Conservation (phyloP, 1,284 basidiomycete genomes). For the Sanghuangporus weigelae region DNA sequence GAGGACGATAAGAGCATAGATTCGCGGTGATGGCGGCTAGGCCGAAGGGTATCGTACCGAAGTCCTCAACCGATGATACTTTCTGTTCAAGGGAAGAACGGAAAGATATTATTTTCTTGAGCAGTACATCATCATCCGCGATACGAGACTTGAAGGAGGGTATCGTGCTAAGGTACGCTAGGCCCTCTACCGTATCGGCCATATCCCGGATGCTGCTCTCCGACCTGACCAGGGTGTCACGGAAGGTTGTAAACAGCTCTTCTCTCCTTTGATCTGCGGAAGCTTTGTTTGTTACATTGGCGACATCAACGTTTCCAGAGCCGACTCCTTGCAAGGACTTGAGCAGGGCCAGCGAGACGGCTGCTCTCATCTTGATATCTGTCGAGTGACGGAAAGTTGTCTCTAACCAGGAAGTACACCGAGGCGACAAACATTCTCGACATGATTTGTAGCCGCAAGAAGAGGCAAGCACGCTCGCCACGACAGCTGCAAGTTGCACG, state of each 20-base stretch:
- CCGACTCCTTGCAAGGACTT: conserved; percentile 57
- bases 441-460: conserved; percentile 70
- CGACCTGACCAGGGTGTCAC: conserved; percentile 3
- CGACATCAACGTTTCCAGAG: conserved; percentile 26
- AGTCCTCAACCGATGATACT: conserved; percentile 23
- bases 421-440: conserved; percentile 51
- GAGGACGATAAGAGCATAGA: conserved; percentile 63
- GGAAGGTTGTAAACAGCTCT: conserved; percentile 29
- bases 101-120: conserved; percentile 57
- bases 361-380: conserved; percentile 46
- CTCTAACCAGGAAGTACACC: conserved; percentile 60
- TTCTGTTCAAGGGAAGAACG: conserved; percentile 27
- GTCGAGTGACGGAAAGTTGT: conserved; percentile 43
- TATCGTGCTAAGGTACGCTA: conserved; percentile 75
- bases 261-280: conserved; percentile 38
- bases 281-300: conserved; percentile 39
- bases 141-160: conserved; percentile 63
- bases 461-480: conserved; percentile 69
- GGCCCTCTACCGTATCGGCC: conserved; percentile 71
- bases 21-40: conserved; percentile 71
- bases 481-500: conserved; percentile 38
- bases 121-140: conserved; percentile 48
- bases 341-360: conserved; percentile 69
- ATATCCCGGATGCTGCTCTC: conserved; percentile 19
- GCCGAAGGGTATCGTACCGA: conserved; percentile 66